These are phyloP conservation scores for Eucalyptus curtisii DNA, from an alignment of 345 rosid genomes.

Conservation along the genomic window DNA sequence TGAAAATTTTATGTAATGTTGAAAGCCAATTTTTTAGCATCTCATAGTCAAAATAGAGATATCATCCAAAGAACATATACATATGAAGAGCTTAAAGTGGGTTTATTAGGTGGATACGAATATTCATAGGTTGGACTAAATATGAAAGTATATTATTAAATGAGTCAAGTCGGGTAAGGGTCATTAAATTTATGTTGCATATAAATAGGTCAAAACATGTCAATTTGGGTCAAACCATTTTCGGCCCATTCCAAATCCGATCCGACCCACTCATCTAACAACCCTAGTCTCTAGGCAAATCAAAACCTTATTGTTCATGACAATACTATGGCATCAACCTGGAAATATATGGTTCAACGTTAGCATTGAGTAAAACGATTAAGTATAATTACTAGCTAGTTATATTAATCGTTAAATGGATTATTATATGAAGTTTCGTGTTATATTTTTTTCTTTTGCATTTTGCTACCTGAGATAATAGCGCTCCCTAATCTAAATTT, in stretches of 20 bases:
- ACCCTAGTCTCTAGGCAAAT: neutral
- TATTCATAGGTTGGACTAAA: neutral
- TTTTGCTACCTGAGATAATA: neutral
- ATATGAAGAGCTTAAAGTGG: neutral
- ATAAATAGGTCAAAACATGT: neutral
- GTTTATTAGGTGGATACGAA: neutral
- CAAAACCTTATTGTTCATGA: neutral
- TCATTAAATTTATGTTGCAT: neutral
- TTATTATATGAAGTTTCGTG: neutral
- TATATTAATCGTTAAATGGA: neutral
- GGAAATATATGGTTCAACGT: neutral
- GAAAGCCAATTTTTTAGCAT: neutral
- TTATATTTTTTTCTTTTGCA: neutral
- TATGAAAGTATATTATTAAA: neutral
- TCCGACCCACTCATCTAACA: neutral
- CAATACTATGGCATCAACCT: neutral
- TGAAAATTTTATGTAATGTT: neutral
- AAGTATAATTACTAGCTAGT: neutral
- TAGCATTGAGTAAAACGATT: neutral
- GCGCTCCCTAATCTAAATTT: neutral
- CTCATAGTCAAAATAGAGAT: neutral
- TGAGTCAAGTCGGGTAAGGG: rapidly evolving
- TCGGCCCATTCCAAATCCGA: rapidly evolving
- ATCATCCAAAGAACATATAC: neutral
- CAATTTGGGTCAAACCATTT: neutral